Percentiles rank a stretch among this genome's conserved stretches.
Conservation (phyloP, 345 rosid species). For the Citrus medica region DNA sequence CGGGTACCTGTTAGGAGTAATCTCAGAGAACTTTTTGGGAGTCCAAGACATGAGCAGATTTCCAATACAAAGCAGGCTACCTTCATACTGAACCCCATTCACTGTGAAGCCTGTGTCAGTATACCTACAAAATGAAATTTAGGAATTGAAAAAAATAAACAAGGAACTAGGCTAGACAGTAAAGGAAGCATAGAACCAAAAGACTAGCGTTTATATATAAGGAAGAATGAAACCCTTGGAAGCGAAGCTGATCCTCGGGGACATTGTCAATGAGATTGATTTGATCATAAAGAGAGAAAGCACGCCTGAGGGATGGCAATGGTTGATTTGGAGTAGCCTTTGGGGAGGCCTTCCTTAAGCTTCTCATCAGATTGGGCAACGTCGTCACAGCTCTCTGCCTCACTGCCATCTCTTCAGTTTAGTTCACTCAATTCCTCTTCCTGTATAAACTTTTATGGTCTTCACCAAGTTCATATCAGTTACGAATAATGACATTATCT, state of each 20-base stretch:
- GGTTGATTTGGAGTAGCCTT: conserved; percentile 14
- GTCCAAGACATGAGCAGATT: conserved; percentile 82
- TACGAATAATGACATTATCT: neutral
- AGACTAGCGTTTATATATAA: neutral
- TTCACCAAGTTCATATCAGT: neutral
- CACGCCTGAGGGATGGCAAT: conserved; percentile 76
- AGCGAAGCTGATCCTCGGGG: conserved; percentile 92
- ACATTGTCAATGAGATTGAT: conserved; percentile 86
- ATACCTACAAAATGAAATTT: conserved; percentile 35
- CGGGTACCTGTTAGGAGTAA: conserved; percentile 69
- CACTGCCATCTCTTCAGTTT: conserved; percentile 39
- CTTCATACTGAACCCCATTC: conserved; percentile 73
- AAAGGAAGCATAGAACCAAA: neutral
- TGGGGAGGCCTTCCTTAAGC: conserved; percentile 32
- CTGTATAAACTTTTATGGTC: neutral
- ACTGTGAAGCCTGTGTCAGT: conserved; percentile 79
- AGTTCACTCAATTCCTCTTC: neutral
- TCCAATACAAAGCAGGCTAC: conserved; percentile 88
- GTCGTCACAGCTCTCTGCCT: conserved; percentile 42
- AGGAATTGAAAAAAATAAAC: too few relatives aligned
- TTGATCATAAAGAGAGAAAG: conserved; percentile 93
- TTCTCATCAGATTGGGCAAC: conserved; percentile 56
- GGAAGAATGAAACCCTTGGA: conserved; percentile 45
- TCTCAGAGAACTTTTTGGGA: conserved; percentile 62
- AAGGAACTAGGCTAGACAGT: neutral